A percentile compares a stretch with the other conserved stretches of the same genome.
Evolutionary conservation across 2,329 filamentous ascomycete species (phyloP).

Genomic region (Talaromyces sp.): DNA sequence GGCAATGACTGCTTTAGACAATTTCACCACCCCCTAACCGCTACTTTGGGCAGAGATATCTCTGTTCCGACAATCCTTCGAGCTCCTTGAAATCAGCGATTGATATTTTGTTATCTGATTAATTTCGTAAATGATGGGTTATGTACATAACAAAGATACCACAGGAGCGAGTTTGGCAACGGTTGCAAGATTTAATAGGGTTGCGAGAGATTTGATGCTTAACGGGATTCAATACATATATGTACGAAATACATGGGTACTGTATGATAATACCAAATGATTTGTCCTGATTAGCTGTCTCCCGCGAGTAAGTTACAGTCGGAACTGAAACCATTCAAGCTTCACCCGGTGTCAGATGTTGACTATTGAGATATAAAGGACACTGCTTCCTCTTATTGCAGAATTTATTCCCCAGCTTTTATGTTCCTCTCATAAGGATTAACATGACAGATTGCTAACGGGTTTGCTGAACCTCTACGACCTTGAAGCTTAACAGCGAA

Average conservation of each 20-base stretch:
- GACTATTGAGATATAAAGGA: not conserved
- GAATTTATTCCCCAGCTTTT: not conserved
- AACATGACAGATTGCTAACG: not conserved
- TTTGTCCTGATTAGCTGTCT: too few species aligned
- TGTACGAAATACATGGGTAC: too few species aligned
- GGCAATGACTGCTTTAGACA: not conserved
- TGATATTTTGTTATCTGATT: not conserved
- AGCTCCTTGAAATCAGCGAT: not conserved
- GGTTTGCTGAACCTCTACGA: not conserved
- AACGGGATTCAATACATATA: too few species aligned
- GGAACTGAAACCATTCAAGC: conserved; percentile 6
- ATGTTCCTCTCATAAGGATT: not conserved
- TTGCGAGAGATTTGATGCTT: too few species aligned
- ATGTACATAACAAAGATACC: not conserved
- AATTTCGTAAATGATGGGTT: not conserved
- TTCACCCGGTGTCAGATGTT: conserved; percentile 6
- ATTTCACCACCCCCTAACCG: not conserved
- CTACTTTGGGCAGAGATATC: not conserved
- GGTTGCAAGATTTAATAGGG: too few species aligned
- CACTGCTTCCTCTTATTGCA: not conserved
- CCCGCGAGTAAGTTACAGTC: not conserved
- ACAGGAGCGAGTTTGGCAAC: too few species aligned
- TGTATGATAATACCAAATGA: too few species aligned
- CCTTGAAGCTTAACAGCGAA: not conserved
- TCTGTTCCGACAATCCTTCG: not conserved